These are phyloP conservation scores for Monotropa hypopitys DNA, from an alignment of 179 eudicot species.

Conservation along the genomic window DNA sequence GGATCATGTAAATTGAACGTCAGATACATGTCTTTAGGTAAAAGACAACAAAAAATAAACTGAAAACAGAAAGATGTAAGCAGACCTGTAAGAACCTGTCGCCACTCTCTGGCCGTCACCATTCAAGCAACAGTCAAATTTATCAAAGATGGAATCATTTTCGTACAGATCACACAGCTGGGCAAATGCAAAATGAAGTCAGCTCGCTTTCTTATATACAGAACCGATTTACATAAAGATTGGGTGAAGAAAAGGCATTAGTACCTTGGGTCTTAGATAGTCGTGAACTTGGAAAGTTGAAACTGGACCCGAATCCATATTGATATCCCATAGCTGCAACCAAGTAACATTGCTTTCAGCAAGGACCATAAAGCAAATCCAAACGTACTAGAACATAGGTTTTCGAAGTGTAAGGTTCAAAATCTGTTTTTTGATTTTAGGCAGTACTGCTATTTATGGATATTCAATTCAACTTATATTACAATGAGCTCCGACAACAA, in stretches of 20 bases:
- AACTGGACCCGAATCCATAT: constrained; percentile 62
- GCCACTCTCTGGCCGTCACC: constrained; percentile 54
- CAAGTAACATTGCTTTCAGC: constrained; percentile 1
- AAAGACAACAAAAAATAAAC: not conserved
- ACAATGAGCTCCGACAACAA: no score
- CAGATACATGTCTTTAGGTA: not conserved
- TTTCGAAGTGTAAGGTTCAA: no score
- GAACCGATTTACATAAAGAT: not conserved
- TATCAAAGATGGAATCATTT: constrained; percentile 59
- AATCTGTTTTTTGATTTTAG: no score
- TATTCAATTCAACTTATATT: no score
- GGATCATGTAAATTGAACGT: constrained; percentile 3
- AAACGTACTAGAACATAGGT: not conserved
- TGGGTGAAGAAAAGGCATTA: constrained; percentile 10
- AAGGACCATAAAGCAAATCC: not conserved
- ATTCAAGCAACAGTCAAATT: constrained; percentile 62
- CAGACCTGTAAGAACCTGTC: constrained; percentile 63
- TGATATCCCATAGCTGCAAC: constrained; percentile 59
- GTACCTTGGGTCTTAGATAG: constrained; percentile 47
- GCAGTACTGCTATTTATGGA: no score
- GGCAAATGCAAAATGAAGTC: constrained; percentile 1
- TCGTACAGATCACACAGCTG: constrained; percentile 62
- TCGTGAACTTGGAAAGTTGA: constrained; percentile 56
- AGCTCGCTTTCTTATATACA: not conserved
- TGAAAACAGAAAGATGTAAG: constrained; percentile 1